phyloP scores from a whole-genome alignment of 2,329 filamentous ascomycete species.

The Fusarium secorum region DNA sequence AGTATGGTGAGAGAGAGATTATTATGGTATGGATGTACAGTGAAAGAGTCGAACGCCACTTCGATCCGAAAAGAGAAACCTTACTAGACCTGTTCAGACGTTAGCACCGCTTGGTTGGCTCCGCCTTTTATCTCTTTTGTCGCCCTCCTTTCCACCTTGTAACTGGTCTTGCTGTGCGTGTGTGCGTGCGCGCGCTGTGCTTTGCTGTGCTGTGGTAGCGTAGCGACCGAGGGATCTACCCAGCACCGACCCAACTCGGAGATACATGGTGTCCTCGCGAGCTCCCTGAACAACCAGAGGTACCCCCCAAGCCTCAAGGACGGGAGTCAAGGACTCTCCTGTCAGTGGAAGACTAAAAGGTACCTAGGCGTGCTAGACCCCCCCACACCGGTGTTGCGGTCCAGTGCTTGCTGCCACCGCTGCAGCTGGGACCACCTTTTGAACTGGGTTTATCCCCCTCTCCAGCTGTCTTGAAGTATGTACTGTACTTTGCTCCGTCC shows the following conservation, averaged over 20 bases:
- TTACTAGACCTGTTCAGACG: constrained; percentile 23
- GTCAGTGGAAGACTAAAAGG: constrained; percentile 14
- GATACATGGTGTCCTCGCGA: constrained; percentile 24
- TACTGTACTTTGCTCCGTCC: constrained; percentile 27
- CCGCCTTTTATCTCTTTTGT: constrained; percentile 37
- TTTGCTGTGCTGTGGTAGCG: constrained; percentile 11
- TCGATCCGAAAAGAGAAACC: constrained; percentile 19
- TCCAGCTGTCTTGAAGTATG: constrained; percentile 22
- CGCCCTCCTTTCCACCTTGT: constrained; percentile 33
- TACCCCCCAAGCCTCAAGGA: background rate
- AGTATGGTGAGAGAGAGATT: background rate
- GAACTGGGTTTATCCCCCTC: constrained; percentile 25
- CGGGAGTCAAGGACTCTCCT: constrained; percentile 9
- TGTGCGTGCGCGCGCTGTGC: background rate
- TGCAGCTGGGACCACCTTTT: constrained; percentile 29
- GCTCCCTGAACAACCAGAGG: constrained; percentile 2
- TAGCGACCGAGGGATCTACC: constrained; percentile 31
- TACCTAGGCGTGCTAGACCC: constrained; percentile 14
- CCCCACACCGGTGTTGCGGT: constrained; percentile 20
- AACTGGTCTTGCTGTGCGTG: constrained; percentile 10
- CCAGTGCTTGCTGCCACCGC: constrained; percentile 30
- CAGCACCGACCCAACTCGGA: constrained; percentile 21
- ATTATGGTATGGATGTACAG: background rate
- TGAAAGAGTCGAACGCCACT: constrained; percentile 2
- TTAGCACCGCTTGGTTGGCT: constrained; percentile 26